Evolutionary conservation across 306 rosid genomes (phyloP).

Genomic region (Quercus berberidifolia): DNA sequence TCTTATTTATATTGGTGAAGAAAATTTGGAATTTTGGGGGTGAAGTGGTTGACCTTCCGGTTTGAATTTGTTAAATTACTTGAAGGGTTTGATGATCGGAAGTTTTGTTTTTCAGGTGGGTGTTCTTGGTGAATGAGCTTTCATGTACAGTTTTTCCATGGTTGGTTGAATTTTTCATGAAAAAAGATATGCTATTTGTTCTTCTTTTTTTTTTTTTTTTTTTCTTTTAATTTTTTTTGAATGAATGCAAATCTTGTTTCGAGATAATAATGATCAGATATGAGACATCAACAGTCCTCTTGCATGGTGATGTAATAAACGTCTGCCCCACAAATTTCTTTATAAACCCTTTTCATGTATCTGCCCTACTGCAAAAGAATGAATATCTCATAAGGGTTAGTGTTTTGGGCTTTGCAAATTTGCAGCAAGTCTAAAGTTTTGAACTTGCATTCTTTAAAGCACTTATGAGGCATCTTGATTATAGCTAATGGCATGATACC

Average conservation of each 20-base stretch:
- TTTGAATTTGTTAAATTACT: conserved; percentile 19
- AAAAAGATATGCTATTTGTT: background rate
- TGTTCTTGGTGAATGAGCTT: conserved; percentile 4
- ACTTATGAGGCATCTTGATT: background rate
- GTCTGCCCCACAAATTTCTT: background rate
- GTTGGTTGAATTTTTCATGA: background rate
- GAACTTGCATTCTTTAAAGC: background rate
- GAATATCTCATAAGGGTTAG: background rate
- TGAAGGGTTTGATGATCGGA: conserved; percentile 25
- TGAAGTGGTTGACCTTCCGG: background rate
- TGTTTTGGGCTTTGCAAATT: background rate
- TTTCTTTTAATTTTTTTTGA: background rate
- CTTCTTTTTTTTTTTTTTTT: background rate
- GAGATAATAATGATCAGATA: background rate
- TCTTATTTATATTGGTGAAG: background rate
- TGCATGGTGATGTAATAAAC: background rate
- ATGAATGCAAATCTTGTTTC: background rate
- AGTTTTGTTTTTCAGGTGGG: conserved; percentile 14
- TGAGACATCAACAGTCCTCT: background rate
- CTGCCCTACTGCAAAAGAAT: background rate
- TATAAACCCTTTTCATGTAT: background rate
- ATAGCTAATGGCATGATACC: background rate
- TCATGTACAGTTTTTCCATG: background rate
- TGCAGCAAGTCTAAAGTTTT: background rate
- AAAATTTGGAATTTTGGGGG: conserved; percentile 1